Base-by-base conservation (phyloP, 2,329 filamentous ascomycete genomes). In the Penicillium sp. region DNA sequence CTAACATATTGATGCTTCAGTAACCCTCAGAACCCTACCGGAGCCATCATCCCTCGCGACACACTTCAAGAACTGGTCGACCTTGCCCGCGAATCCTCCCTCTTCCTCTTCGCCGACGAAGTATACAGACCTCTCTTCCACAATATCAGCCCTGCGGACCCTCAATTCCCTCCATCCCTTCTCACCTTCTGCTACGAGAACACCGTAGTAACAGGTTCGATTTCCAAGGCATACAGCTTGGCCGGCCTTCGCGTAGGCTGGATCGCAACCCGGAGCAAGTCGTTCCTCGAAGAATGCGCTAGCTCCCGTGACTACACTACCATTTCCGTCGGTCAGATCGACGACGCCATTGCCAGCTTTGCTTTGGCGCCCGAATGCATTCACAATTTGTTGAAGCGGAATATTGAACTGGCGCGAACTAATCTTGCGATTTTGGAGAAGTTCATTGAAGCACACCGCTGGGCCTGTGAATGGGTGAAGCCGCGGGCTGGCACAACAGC, bases 81-180 rank as follows among this genome's bases (percentile, higher is more conserved):
- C 3, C 72, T 92, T 49, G 88, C 89, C 2, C 74, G 78, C 49
- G 74, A 81, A 34, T 80, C 83, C 34, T 77, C 80, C 49, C 85
- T 94, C 49, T 83, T 81, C 45, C 75, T 95, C 48, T 76, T 93
- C 52, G 82, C 82, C 7, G 89, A 95, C 65, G 90, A 95, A 73
- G 90, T 94, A 23, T 95, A 93, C 70, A 81, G 88, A 1, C 91
- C 90, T 0, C 76, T 95, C 3, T 95, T 91, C 75, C 89, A 95
- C 70, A 81, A 81, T 48, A 82, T 82, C 66, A 78, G 71, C 29
- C 80, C 81, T 0, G 69, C 78, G 29, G 77, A 81, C 52, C 61
- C 72, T 3, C 78, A 80, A 18, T 81, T 81, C 51, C 88, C 82
- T 2, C 86, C 88, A 0, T 90, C 89, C 0, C 79, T 86, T 10